Conservation (phyloP, 345 rosid genomes). For the Dimocarpus longan region DNA sequence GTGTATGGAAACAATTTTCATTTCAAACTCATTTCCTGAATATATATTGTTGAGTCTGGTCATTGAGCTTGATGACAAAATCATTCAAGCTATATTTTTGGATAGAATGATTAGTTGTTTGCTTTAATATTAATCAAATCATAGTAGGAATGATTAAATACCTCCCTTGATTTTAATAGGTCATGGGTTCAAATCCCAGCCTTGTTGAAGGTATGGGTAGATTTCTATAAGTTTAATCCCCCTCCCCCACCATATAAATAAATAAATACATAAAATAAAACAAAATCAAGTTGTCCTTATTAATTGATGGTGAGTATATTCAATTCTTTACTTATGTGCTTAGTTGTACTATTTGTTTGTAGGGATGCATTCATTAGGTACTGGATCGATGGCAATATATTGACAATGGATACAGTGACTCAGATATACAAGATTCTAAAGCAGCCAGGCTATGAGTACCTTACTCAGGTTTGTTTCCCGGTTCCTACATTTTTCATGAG, state of each 20-base stretch:
- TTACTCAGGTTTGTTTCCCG: constrained; percentile 63
- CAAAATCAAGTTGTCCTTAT: not conserved
- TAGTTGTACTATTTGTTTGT: constrained; percentile 16
- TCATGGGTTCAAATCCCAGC: too few relatives aligned
- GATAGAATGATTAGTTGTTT: constrained; percentile 4
- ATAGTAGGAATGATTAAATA: too few relatives aligned
- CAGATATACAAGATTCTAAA: constrained; percentile 69
- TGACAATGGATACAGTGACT: constrained; percentile 66
- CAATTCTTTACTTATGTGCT: constrained; percentile 14
- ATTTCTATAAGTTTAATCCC: too few relatives aligned
- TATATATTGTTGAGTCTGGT: constrained; percentile 1
- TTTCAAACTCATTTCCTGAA: not conserved
- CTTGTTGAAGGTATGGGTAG: too few relatives aligned
- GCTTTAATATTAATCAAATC: constrained; percentile 6
- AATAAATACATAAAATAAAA: too few relatives aligned
- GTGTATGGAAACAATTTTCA: not conserved
- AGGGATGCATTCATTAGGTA: constrained; percentile 76
- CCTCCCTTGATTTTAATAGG: too few relatives aligned
- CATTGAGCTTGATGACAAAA: constrained; percentile 1
- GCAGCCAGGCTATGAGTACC: constrained; percentile 67
- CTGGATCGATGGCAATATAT: constrained; percentile 77
- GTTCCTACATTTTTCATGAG: constrained; percentile 6
- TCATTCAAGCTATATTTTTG: not conserved
- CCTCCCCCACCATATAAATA: too few relatives aligned
- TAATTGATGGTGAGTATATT: not conserved